Evolutionary conservation across 352 stramenopile species (phyloP), one percentile per base, ranked within the genome.

Genomic region (Pythium guiyangense): DNA sequence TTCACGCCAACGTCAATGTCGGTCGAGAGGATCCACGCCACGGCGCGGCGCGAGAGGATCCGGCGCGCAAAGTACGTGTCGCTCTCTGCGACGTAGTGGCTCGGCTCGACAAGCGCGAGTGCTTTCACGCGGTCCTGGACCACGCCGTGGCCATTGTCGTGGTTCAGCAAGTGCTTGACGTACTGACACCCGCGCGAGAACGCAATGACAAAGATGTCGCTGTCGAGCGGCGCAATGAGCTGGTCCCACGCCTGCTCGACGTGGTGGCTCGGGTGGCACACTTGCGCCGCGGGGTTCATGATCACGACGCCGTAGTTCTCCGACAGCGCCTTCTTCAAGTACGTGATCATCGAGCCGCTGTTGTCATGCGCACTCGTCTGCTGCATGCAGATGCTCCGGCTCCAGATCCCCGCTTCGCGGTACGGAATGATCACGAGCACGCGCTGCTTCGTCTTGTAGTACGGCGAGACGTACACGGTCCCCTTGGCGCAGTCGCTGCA

Each of bases 391-490:
- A 94, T 94, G 40, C 80, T 92, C 29, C 84, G 69, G 45, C 74
- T 88, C 84, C 84, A 94, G 50, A 94, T 88, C n/a, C 84, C 82
- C 40, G 84, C 82, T 53, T 94, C 82, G 42, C 83, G 73, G 54
- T 94, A 92, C 18, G 84, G 83, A 35, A 94, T 79, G 58, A 94
- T 94, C 9, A 94, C 80, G 4, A 94, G 70, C 50, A 94, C 46
- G 0, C 84, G 65, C 45, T 75, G 58, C 65, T 88, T 90, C 42
- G 54, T 77, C 35, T 78, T 66, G 57, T 88, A 92, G 27, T 62
- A 49, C 10, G 66, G 71, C 12, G 81, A 92, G 18, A 85, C 79
- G 59, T 82, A 92, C 15, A 89, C 79, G 0, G 81, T 92, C 29
- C 79, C 81, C n/a, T 79, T 75, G 4, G 69, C 63, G 52, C 79